Evolutionary conservation across 257 asterid species (phyloP).

Genomic region (Agastache rugosa): DNA sequence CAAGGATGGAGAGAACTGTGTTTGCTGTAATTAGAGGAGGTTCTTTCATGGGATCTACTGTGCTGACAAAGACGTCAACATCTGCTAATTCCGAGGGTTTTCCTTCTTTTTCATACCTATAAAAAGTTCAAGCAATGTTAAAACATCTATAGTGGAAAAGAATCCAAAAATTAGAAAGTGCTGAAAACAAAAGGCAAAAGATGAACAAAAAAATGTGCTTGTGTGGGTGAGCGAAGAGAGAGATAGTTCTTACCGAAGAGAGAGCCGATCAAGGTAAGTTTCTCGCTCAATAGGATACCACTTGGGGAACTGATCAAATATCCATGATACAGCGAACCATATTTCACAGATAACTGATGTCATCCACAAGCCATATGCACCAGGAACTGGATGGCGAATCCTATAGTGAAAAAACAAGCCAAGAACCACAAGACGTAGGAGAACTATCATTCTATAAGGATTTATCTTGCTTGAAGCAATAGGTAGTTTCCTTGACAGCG

Average conservation of each 20-base stretch:
- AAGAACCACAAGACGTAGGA: slow-evolving; percentile 78
- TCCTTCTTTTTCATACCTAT: slow-evolving; percentile 25
- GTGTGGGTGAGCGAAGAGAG: background rate
- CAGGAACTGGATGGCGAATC: slow-evolving; percentile 79
- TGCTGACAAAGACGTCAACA: slow-evolving; percentile 21
- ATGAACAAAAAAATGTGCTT: background rate
- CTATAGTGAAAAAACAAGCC: slow-evolving; percentile 87
- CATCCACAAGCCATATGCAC: slow-evolving; percentile 86
- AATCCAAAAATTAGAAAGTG: background rate
- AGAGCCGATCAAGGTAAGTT: slow-evolving; percentile 90
- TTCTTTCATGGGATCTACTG: slow-evolving; percentile 26
- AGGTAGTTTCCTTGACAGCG: slow-evolving; percentile 85
- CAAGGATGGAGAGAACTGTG: slow-evolving; percentile 25
- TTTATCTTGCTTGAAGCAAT: slow-evolving; percentile 83
- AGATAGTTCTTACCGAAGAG: slow-evolving; percentile 59
- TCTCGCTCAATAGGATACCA: slow-evolving; percentile 90
- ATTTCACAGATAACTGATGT: slow-evolving; percentile 93
- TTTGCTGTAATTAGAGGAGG: slow-evolving; percentile 24
- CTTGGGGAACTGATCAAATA: slow-evolving; percentile 93
- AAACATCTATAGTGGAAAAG: background rate
- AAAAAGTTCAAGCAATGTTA: slow-evolving; percentile 8
- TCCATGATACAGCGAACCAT: slow-evolving; percentile 95
- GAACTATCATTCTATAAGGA: slow-evolving; percentile 80
- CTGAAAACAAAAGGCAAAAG: background rate
- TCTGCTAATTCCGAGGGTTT: slow-evolving; percentile 16